Evolutionary conservation across 352 stramenopile genomes (phyloP), one percentile per base, ranked within the genome.

Genomic region (Phytophthora citricola): DNA sequence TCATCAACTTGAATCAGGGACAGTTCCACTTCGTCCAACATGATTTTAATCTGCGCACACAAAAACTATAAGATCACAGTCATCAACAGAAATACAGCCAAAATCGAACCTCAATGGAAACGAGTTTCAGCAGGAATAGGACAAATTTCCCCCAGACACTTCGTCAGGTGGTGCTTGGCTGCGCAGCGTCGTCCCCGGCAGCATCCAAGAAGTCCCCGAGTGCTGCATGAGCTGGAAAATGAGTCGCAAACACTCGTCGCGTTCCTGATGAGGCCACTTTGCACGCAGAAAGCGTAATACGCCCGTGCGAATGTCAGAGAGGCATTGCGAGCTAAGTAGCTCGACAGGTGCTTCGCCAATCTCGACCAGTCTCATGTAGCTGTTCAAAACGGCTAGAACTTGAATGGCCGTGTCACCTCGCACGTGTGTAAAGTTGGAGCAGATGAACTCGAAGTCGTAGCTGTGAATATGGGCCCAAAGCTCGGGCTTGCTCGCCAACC

Each of bases 1-100:
- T 91, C 83, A n/a, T 92, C 83, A 56, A 91, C 74, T 61, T 90
- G 72, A 34, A 96, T 71, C 26, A 93, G 56, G 0, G 78, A 78
- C 1, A 89, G 61, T 58, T 94, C 86, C 4, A 91, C 83, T 57
- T 96, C 88, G 44, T 96, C 88, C 11, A 96, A 55, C 78, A 94
- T 90, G 26, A 96, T 69, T 45, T 96, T 96, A 60, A 91, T 90
- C 84, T 93, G 50, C 11, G 41, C 15, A 46, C 6, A 52, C 29
- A 59, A 14, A 31, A 36, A 45, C 15, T 3, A 27, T 64, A 2
- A 60, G 32, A 36, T 27, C 4, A 56, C 26, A 29, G 17, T 3
- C 14, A 63, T 31, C 15, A 49, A 60, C 26, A 39, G 6, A 50
- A 7, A 32, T 6, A 3, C 43, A 40, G 17, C 0, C 46, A 56